Base-by-base conservation (phyloP, 2,329 filamentous ascomycete species). In the Westerdykella ornata region DNA sequence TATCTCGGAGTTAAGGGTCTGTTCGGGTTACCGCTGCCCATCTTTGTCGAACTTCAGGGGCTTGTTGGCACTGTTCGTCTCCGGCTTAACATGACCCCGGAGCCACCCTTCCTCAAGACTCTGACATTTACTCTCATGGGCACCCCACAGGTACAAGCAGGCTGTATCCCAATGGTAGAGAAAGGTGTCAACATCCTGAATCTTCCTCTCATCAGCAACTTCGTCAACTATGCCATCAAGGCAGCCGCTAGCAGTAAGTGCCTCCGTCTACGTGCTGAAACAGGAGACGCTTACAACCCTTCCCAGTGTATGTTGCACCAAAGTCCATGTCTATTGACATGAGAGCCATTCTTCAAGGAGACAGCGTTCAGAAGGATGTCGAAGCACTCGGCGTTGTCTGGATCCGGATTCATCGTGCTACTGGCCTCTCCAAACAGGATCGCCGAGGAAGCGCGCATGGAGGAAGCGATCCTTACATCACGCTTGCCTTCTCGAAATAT, bases 51-150 rank as follows among this genome's bases (percentile, higher is more conserved):
- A 65, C 73, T 97, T n/a, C 81, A 85, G 52, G 84, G 88, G 14
- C 73, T 97, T n/a, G 85, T 97, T 16, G 88, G 86, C 2, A 97
- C 90, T 0, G 82, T 90, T 13, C 80, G 90, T 31, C 65, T 96
- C 26, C 79, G 90, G 26, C 68, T 96, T 13, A 84, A 90, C 51
- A 81, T 97, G 71, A 85, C 87, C 0, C 90, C 92, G 0, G 84
- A 95, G 49, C 85, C 92, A 1, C 92, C 92, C 0, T 97, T 95
- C 65, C 72, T 95, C 46, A 96, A 95, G 68, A 88, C 84, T 3
- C 67, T 97, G 36, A 95, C 89, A 0, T 88, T 96, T 57, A 97
- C 89, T 0, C 74, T 98, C 3, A 96, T 97, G 84, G 92, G 92
- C 0, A 71, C 92, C 3, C 92, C 92, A 11, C 88, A 94, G 57